Conservation (phyloP, 2,329 filamentous ascomycete genomes). For the Talaromyces rugulosus region DNA sequence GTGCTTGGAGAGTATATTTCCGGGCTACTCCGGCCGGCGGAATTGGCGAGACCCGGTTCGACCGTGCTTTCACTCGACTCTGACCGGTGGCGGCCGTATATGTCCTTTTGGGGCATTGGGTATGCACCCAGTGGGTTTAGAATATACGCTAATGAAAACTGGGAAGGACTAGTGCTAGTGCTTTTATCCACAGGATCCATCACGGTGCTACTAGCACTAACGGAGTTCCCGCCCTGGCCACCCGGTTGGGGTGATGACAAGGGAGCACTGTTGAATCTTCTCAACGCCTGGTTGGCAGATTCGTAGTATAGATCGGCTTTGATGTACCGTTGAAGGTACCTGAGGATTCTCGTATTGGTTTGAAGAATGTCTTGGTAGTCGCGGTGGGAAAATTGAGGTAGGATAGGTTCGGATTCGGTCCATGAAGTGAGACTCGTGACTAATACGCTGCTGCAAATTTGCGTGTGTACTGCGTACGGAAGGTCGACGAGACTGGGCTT, state of each 20-base stretch:
- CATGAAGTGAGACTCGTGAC: constrained; percentile 4
- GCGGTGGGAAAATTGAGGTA: neutral
- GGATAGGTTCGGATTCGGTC: constrained; percentile 2
- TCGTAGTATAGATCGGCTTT: constrained; percentile 7
- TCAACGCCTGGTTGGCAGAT: constrained; percentile 3
- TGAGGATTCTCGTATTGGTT: constrained; percentile 6
- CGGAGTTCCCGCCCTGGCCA: neutral
- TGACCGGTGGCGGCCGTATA: neutral
- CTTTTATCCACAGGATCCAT: neutral
- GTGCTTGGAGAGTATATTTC: neutral
- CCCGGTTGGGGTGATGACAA: neutral
- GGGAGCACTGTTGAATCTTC: neutral
- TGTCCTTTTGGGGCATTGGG: neutral
- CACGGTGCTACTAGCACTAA: neutral
- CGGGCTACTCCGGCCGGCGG: neutral
- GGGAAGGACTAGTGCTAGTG: neutral
- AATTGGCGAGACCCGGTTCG: neutral
- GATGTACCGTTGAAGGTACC: constrained; percentile 3
- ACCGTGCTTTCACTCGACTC: neutral
- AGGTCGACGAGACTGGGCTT: constrained; percentile 5
- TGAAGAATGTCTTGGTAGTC: constrained; percentile 5
- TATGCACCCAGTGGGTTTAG: constrained; percentile 6
- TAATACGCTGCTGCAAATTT: constrained; percentile 9
- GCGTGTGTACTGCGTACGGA: constrained; percentile 5
- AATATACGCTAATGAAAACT: constrained; percentile 7